phyloP scores from a whole-genome alignment of 805 yeast species.

The Candida namnaoensis region DNA sequence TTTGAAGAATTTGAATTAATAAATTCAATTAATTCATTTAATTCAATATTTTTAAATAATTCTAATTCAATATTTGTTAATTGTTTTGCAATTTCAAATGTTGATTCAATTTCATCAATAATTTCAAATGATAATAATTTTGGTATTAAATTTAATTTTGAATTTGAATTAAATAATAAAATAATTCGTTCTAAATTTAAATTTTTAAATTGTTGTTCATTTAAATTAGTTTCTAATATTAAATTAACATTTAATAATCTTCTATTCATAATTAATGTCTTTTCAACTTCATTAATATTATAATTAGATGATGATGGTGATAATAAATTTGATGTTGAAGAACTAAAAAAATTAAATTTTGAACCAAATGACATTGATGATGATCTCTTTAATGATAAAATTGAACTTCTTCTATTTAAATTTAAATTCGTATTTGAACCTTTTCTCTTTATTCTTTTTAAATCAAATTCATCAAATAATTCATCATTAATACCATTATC shows the following conservation, averaged over 20 bases:
- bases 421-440: too few species aligned
- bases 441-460: background rate
- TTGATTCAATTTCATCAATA: constrained; percentile 36
- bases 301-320: background rate
- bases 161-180: too few species aligned
- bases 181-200: too few species aligned
- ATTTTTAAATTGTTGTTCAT: too few species aligned
- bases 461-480: background rate
- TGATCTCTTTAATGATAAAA: background rate
- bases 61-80: constrained; percentile 64
- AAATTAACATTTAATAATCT: constrained; percentile 26
- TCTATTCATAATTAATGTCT: constrained; percentile 43
- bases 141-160: background rate
- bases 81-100: constrained; percentile 71
- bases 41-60: constrained; percentile 52
- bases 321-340: background rate
- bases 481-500: background rate
- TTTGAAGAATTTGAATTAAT: background rate
- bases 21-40: constrained; percentile 34
- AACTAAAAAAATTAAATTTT: too few species aligned
- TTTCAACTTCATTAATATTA: constrained; percentile 30
- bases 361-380: background rate
- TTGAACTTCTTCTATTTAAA: background rate
- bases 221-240: too few species aligned
- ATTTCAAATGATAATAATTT: constrained; percentile 2